These are phyloP conservation scores for Botryobasidium botryosum DNA, from an alignment of 768 basidiomycete species.

Conservation along the genomic window DNA sequence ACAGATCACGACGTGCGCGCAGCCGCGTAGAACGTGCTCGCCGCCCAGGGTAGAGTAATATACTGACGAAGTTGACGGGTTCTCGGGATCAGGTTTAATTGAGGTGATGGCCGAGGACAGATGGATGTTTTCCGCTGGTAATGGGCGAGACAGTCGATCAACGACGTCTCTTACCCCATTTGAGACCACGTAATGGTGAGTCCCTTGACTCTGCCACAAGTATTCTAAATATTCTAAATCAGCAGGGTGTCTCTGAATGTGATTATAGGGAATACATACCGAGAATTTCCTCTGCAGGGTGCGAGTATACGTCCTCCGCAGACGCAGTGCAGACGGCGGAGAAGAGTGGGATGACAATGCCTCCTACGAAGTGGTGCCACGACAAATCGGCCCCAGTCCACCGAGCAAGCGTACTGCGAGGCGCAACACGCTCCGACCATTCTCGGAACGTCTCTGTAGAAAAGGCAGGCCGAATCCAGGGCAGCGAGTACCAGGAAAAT, in stretches of 20 bases:
- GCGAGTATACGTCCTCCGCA: constrained; percentile 32
- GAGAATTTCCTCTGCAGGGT: constrained; percentile 49
- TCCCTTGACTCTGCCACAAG: constrained; percentile 47
- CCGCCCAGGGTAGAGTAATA: background rate
- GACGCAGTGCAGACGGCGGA: constrained; percentile 59
- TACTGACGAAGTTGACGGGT: constrained; percentile 15
- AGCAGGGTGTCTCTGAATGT: background rate
- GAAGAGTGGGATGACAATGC: constrained; percentile 45
- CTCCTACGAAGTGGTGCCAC: constrained; percentile 36
- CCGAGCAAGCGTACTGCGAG: constrained; percentile 25
- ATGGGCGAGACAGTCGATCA: constrained; percentile 26
- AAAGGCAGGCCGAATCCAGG: constrained; percentile 22
- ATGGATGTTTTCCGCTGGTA: constrained; percentile 32
- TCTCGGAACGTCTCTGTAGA: constrained; percentile 28
- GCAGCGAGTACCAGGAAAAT: constrained; percentile 27
- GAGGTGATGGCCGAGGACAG: constrained; percentile 33
- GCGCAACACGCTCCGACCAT: constrained; percentile 31
- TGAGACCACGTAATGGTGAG: constrained; percentile 47
- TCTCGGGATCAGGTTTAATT: constrained; percentile 25
- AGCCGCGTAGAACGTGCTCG: constrained; percentile 21
- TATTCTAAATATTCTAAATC: constrained; percentile 37
- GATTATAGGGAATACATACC: constrained; percentile 27
- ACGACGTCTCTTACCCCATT: constrained; percentile 47
- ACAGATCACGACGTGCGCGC: constrained; percentile 52
- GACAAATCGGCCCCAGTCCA: constrained; percentile 30